These are phyloP conservation scores for Quercus variabilis DNA, from an alignment of 306 rosid genomes.

Conservation along the genomic window DNA sequence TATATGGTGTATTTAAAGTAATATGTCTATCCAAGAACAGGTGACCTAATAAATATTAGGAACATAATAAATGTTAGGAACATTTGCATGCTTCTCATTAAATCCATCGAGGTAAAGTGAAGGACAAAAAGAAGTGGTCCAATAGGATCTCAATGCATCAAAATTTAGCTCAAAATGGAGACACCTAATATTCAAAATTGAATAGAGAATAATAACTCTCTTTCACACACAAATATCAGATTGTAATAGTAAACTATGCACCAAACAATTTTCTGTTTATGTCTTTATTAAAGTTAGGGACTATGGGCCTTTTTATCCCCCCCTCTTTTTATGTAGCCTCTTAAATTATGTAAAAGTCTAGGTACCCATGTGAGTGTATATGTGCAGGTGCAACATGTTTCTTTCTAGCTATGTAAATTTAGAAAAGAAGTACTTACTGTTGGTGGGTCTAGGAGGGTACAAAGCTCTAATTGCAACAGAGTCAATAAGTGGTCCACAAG, in stretches of 20 bases:
- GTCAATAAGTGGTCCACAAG: slow-evolving; percentile 92
- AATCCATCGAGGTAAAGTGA: background rate
- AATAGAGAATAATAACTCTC: background rate
- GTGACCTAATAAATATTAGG: no score
- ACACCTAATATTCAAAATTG: background rate
- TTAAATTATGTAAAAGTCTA: background rate
- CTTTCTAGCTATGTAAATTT: background rate
- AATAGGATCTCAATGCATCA: background rate
- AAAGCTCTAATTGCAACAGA: slow-evolving; percentile 69
- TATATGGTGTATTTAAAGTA: no score
- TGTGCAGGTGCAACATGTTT: background rate
- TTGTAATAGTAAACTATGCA: no score
- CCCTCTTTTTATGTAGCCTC: no score
- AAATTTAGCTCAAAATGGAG: background rate
- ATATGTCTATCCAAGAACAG: no score
- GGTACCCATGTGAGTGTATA: background rate
- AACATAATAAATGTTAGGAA: no score
- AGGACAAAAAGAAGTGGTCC: background rate
- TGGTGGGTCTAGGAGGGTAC: slow-evolving; percentile 65
- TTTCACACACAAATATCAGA: no score
- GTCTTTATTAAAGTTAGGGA: no score
- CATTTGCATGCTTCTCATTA: background rate
- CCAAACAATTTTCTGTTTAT: no score
- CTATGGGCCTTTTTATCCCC: no score
- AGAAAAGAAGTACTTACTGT: slow-evolving; percentile 39